Percentiles rank a stretch among this genome's conserved stretches.
Conservation (phyloP, 805 yeast genomes). For the Metschnikowia bowlesiae region DNA sequence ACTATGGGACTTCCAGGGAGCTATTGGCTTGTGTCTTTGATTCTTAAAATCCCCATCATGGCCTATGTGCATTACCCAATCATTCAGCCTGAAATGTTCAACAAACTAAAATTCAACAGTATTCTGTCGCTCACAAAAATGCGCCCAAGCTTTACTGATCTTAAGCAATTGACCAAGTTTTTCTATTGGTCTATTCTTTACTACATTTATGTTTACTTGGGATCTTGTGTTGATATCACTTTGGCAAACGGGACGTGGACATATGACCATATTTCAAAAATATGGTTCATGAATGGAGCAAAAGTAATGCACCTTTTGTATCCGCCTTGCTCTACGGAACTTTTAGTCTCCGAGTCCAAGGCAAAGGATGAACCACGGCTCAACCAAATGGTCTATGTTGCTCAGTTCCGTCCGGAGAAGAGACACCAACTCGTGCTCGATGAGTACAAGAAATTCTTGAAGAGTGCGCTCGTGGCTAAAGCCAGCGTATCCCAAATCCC, state of each 20-base stretch:
- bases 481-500: constrained; percentile 33
- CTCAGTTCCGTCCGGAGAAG: constrained; percentile 95
- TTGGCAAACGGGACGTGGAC: constrained; percentile 94
- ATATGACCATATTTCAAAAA: constrained; percentile 57
- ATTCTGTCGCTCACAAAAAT: constrained; percentile 18
- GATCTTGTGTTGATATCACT: constrained; percentile 60
- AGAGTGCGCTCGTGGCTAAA: constrained; percentile 15
- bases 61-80: constrained; percentile 96
- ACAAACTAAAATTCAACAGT: constrained; percentile 41
- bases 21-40: constrained; percentile 58
- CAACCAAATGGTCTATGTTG: constrained; percentile 54
- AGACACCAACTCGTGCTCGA: constrained; percentile 69
- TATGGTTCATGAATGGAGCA: constrained; percentile 53
- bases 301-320: constrained; percentile 50
- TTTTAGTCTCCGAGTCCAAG: constrained; percentile 16
- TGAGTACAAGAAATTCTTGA: constrained; percentile 57
- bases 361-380: constrained; percentile 24
- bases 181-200: constrained; percentile 71
- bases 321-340: constrained; percentile 86
- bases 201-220: constrained; percentile 59
- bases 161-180: constrained; percentile 38
- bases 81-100: constrained; percentile 82
- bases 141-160: constrained; percentile 11
- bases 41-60: constrained; percentile 67
- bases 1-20: constrained; percentile 92